Evolutionary conservation across 352 stramenopile species (phyloP).

Genomic region (Phytophthora pini): DNA sequence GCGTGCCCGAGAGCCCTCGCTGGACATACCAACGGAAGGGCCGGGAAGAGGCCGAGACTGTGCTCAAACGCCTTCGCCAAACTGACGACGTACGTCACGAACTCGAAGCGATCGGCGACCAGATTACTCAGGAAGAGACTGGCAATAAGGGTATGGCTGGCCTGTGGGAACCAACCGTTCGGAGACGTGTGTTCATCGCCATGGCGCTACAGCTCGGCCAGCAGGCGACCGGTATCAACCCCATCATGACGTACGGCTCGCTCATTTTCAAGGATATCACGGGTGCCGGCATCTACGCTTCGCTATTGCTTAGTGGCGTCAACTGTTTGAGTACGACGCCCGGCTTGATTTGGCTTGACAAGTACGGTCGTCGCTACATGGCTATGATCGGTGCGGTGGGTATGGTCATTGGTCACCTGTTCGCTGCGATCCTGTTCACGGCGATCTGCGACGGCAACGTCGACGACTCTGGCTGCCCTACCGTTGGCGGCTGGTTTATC

Average conservation of each 20-base stretch:
- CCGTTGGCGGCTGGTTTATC: slow-evolving; percentile 48
- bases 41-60: slow-evolving; percentile 28
- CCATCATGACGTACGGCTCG: slow-evolving; percentile 42
- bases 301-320: slow-evolving; percentile 35
- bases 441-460: slow-evolving; percentile 37
- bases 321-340: slow-evolving; percentile 41
- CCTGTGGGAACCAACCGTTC: slow-evolving; percentile 36
- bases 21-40: slow-evolving; percentile 37
- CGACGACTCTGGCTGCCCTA: slow-evolving; percentile 33
- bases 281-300: slow-evolving; percentile 35
- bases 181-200: slow-evolving; percentile 37
- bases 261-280: slow-evolving; percentile 44
- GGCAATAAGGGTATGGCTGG: slow-evolving; percentile 34
- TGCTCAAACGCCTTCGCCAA: slow-evolving; percentile 37
- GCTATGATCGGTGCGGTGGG: slow-evolving; percentile 44
- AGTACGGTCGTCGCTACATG: slow-evolving; percentile 40
- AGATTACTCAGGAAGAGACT: slow-evolving; percentile 37
- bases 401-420: slow-evolving; percentile 46
- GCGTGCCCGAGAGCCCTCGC: slow-evolving; percentile 33
- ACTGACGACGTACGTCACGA: slow-evolving; percentile 39
- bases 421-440: slow-evolving; percentile 46
- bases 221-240: slow-evolving; percentile 46
- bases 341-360: slow-evolving; percentile 42
- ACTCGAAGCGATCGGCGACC: slow-evolving; percentile 46
- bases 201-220: slow-evolving; percentile 43